phyloP scores from a whole-genome alignment of 2,329 filamentous ascomycete species.

The Phyllosticta citriasiana region DNA sequence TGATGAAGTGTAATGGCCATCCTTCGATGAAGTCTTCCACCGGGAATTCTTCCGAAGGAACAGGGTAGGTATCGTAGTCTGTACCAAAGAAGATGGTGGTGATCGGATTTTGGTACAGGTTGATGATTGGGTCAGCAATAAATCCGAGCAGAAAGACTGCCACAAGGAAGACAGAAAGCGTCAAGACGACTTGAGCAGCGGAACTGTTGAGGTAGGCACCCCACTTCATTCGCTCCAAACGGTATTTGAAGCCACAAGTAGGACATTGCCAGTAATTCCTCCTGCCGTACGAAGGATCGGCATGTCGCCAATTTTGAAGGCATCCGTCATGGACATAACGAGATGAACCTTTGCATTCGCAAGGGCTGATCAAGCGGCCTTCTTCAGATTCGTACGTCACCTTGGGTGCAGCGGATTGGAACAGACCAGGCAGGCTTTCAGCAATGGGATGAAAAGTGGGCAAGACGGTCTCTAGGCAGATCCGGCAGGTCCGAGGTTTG shows the following conservation, averaged over 20 bases:
- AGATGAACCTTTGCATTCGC: constrained; percentile 85
- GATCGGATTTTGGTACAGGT: constrained; percentile 70
- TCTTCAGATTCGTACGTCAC: constrained; percentile 66
- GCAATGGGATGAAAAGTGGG: constrained; percentile 49
- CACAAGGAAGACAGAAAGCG: constrained; percentile 58
- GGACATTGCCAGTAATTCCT: constrained; percentile 81
- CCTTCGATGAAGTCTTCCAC: constrained; percentile 26
- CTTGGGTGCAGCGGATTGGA: constrained; percentile 43
- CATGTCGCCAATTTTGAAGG: constrained; percentile 69
- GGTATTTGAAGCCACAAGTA: constrained; percentile 78
- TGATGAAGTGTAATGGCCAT: constrained; percentile 78
- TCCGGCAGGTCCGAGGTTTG: constrained; percentile 69
- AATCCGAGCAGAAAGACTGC: constrained; percentile 80
- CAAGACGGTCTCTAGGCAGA: constrained; percentile 67
- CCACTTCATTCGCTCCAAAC: constrained; percentile 66
- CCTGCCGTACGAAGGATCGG: constrained; percentile 52
- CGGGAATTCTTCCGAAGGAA: constrained; percentile 36
- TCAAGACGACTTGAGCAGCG: constrained; percentile 59
- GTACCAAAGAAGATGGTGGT: constrained; percentile 2
- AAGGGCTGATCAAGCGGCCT: constrained; percentile 73
- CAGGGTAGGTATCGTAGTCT: background rate
- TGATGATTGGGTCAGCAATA: constrained; percentile 83
- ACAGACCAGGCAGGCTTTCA: constrained; percentile 44
- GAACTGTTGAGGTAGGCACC: constrained; percentile 48
- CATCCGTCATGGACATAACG: constrained; percentile 93